phyloP scores from a whole-genome alignment of 208 protist genomes.

The Leishmania martiniquensis region DNA sequence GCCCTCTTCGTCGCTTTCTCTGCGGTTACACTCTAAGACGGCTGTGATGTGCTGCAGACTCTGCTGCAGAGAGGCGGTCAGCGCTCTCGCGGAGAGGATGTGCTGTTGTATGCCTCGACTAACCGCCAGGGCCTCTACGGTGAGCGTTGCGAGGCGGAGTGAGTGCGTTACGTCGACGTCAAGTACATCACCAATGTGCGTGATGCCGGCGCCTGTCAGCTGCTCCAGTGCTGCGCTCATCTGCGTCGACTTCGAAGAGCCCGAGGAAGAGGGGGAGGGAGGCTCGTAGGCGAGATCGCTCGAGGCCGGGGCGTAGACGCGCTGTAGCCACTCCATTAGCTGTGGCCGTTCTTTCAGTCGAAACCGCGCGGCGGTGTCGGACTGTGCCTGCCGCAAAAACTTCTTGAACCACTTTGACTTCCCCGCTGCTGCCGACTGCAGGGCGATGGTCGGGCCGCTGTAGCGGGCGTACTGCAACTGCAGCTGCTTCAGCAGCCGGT shows the following conservation, averaged over 20 bases:
- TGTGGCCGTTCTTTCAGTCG: constrained; percentile 25
- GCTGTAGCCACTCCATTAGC: constrained; percentile 21
- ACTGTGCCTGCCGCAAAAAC: constrained; percentile 17
- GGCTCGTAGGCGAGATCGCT: constrained; percentile 22
- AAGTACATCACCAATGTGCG: constrained; percentile 25
- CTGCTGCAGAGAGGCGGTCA: constrained; percentile 30
- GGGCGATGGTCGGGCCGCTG: constrained; percentile 3
- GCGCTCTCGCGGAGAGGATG: constrained; percentile 29
- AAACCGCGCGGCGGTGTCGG: constrained; percentile 17
- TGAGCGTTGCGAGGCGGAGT: constrained; percentile 34
- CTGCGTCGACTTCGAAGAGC: background rate
- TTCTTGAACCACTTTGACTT: constrained; percentile 37
- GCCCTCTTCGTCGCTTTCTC: background rate
- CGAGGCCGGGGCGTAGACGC: constrained; percentile 13
- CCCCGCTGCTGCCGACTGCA: constrained; percentile 2
- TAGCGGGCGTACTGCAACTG: constrained; percentile 31
- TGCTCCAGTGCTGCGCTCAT: constrained; percentile 6
- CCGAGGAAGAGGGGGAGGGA: background rate
- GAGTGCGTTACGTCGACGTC: constrained; percentile 36
- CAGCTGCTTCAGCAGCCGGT: constrained; percentile 17
- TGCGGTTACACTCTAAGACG: constrained; percentile 15
- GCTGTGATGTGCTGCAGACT: constrained; percentile 35
- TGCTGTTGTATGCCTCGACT: constrained; percentile 38
- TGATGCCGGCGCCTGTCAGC: constrained; percentile 19
- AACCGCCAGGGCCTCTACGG: constrained; percentile 30